Base-by-base conservation (phyloP, 2,329 filamentous ascomycete genomes). In the Aureobasidium zeae region DNA sequence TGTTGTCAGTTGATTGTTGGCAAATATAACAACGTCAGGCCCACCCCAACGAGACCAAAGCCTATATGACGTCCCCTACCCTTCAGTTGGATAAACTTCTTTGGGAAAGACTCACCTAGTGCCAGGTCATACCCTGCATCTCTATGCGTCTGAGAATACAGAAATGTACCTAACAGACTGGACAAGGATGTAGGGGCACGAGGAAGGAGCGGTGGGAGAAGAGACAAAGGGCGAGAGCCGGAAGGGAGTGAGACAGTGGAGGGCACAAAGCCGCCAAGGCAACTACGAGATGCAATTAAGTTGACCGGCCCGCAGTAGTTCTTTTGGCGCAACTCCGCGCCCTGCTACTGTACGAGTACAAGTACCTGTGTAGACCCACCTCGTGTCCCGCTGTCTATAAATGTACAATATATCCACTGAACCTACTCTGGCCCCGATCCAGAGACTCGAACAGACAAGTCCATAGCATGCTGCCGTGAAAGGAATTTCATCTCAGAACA, bases 161-260 rank as follows among this genome's bases (percentile, higher is more conserved):
- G 30, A 11, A 25, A 34, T 33, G 29, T 43, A 43, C 34, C 19
- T 13, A 26, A 16, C 30, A 43, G 31, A 26, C 39, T 33, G 13
- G 30, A 20, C 13, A 20, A 43, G 21, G 29, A 30, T 33, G 39
- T 33, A 34, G 29, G 30, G 28, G 30, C n/a, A 43, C 39, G 28
- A 34, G 25, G 37, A 15, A 41, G 28, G 32, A 20, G 32, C 26
- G 37, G 28, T 22, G 30, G 13, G 19, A n/a, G n/a, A n/a, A n/a
- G n/a, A 30, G 39, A 43, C 30, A 43, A 33, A 43, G 30, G 39
- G 28, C 28, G 39, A 30, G 39, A n/a, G n/a, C n/a, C n/a, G 39
- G 19, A 22, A 34, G 29, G 16, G 21, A 43, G 29, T n/a, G 29
- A 33, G 20, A 30, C 16, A 26, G 22, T 33, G 30, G 30, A 22